phyloP scores from a whole-genome alignment of 2,329 filamentous ascomycete genomes.

The Chalaropsis thielavioides region DNA sequence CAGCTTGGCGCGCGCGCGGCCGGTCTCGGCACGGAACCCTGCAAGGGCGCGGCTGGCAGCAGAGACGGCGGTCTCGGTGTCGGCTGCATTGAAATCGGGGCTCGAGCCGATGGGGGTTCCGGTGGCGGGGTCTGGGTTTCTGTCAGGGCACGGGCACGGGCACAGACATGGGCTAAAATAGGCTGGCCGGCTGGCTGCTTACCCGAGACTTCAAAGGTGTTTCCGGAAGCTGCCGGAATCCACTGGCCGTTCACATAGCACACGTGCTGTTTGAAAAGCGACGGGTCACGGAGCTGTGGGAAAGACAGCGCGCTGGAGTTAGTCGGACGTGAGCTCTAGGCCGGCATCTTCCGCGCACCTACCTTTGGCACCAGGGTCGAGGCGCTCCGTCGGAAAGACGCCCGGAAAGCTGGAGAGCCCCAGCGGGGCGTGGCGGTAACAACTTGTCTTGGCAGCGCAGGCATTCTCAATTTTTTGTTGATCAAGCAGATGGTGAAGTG shows the following conservation, averaged over 20 bases:
- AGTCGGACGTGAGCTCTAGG: not conserved
- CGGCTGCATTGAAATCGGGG: slow-evolving; percentile 67
- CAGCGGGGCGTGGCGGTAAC: not conserved
- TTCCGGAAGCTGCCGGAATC: slow-evolving; percentile 68
- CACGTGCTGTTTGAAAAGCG: slow-evolving; percentile 68
- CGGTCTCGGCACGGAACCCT: slow-evolving; percentile 55
- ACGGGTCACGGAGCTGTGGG: slow-evolving; percentile 58
- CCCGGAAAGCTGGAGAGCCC: not conserved
- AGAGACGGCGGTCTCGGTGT: slow-evolving; percentile 67
- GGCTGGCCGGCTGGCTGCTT: too few relatives aligned
- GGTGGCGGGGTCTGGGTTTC: slow-evolving; percentile 57
- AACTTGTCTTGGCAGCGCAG: not conserved
- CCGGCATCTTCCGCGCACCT: slow-evolving; percentile 1
- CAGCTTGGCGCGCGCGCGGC: slow-evolving; percentile 58
- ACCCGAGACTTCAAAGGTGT: slow-evolving; percentile 81
- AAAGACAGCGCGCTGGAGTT: not conserved
- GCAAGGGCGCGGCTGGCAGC: slow-evolving; percentile 68
- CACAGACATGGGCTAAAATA: too few relatives aligned
- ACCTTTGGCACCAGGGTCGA: slow-evolving; percentile 19
- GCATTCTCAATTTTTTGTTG: not conserved
- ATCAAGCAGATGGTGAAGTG: too few relatives aligned
- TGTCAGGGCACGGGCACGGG: not conserved
- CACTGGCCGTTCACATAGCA: slow-evolving; percentile 89
- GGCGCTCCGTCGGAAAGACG: not conserved
- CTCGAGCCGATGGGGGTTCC: slow-evolving; percentile 67